Percentiles rank a stretch among this genome's conserved stretches.
These are phyloP conservation scores for Dalechampia spathulata DNA, from an alignment of 441 rosid species.

Conservation along the genomic window DNA sequence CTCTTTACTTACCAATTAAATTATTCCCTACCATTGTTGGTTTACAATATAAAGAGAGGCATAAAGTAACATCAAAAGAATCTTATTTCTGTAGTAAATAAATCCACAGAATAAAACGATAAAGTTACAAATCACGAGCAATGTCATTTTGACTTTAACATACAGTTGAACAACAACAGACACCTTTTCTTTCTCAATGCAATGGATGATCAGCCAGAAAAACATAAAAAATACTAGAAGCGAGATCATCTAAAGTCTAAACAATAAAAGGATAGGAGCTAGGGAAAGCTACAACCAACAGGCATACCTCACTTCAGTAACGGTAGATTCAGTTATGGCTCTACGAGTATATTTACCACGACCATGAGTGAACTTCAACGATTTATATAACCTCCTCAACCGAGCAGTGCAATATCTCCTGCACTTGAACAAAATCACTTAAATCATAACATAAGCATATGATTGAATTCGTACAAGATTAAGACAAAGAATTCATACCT, in stretches of 20 bases:
- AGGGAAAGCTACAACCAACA: constrained; percentile 10
- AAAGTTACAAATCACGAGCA: not conserved
- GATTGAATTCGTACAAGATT: too few species aligned
- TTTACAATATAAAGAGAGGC: too few species aligned
- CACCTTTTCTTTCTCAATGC: not conserved
- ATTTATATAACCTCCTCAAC: constrained; percentile 87
- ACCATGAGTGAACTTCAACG: constrained; percentile 92
- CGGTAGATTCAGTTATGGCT: constrained; percentile 63
- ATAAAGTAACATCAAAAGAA: too few species aligned
- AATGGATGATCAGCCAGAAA: not conserved
- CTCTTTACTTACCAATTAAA: too few species aligned
- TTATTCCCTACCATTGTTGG: too few species aligned
- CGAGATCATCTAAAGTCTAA: not conserved
- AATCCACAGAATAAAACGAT: too few species aligned
- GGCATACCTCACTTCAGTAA: constrained; percentile 89
- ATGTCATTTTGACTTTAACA: not conserved
- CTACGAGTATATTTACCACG: constrained; percentile 75
- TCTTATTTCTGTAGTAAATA: too few species aligned
- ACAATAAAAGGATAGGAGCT: not conserved
- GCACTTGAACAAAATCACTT: constrained; percentile 13
- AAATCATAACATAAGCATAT: not conserved
- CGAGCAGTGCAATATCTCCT: constrained; percentile 98
- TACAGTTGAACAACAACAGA: too few species aligned
- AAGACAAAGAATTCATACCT: constrained; percentile 46
- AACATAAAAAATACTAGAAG: not conserved